phyloP scores from a whole-genome alignment of 768 basidiomycete species.

The Collybiopsis confluens region DNA sequence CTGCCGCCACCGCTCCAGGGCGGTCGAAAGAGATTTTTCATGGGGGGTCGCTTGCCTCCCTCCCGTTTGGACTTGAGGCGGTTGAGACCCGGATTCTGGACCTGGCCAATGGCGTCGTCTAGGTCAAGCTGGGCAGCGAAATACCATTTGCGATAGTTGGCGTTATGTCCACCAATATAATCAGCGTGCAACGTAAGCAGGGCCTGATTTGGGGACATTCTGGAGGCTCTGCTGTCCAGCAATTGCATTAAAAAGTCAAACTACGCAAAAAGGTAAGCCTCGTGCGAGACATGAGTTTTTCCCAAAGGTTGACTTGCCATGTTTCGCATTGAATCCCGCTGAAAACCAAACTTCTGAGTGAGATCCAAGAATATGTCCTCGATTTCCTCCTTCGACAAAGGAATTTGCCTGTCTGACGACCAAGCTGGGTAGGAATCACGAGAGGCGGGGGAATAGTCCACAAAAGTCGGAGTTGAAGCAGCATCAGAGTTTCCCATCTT shows the following conservation, averaged over 20 bases:
- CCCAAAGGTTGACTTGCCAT: conserved; percentile 66
- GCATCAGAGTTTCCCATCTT: conserved; percentile 61
- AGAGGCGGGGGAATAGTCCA: conserved; percentile 56
- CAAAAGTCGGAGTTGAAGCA: conserved; percentile 69
- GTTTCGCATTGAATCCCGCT: conserved; percentile 91
- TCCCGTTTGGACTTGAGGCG: conserved; percentile 70
- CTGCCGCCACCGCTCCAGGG: conserved; percentile 90
- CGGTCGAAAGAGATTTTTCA: conserved; percentile 69
- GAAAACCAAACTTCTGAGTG: conserved; percentile 98
- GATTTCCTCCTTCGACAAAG: conserved; percentile 98
- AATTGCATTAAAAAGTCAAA: conserved; percentile 99
- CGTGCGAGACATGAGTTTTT: neutral
- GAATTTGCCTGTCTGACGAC: conserved; percentile 87
- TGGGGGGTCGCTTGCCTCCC: conserved; percentile 48
- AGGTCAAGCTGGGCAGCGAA: conserved; percentile 98
- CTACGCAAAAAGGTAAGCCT: conserved; percentile 29
- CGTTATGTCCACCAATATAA: conserved; percentile 97
- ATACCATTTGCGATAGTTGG: conserved; percentile 99
- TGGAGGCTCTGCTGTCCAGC: conserved; percentile 92
- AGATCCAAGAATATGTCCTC: conserved; percentile 98
- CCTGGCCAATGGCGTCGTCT: conserved; percentile 92
- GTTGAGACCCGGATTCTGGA: conserved; percentile 86
- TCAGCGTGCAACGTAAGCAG: conserved; percentile 95
- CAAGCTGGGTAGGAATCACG: conserved; percentile 94
- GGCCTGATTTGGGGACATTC: conserved; percentile 96